Conservation (phyloP, 139 green algal genomes). For the Coelastrella sp. region DNA sequence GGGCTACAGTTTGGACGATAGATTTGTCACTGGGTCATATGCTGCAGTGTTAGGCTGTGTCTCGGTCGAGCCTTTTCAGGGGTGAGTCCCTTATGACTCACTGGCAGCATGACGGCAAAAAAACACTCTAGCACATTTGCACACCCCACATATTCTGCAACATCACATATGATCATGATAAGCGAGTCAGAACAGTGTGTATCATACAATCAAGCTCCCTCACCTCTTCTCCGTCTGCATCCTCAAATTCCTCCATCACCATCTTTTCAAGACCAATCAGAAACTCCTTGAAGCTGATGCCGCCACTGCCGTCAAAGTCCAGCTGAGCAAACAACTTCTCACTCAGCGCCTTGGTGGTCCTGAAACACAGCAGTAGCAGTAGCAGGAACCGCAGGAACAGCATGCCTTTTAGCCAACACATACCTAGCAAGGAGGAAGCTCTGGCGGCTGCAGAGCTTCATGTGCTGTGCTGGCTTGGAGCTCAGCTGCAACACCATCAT, state of each 20-base stretch:
- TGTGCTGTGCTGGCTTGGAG: too few species aligned
- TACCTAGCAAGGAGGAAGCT: too few species aligned
- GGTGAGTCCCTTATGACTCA: too few species aligned
- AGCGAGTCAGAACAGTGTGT: not conserved
- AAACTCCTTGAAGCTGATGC: conserved; percentile 54
- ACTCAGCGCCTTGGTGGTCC: conserved; percentile 27
- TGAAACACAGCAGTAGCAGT: conserved; percentile 8
- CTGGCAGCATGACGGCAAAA: too few species aligned
- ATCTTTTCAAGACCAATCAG: conserved; percentile 49
- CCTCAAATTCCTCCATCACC: conserved; percentile 48
- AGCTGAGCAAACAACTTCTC: conserved; percentile 50
- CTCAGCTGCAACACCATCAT: not conserved
- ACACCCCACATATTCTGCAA: too few species aligned
- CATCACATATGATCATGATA: not conserved
- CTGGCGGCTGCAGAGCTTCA: too few species aligned
- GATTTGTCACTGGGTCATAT: too few species aligned
- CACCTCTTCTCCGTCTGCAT: conserved; percentile 29
- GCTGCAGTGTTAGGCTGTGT: too few species aligned
- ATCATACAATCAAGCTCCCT: not conserved
- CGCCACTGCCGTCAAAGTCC: conserved; percentile 49
- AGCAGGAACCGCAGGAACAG: not conserved
- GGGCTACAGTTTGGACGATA: too few species aligned
- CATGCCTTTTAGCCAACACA: not conserved
- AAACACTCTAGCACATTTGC: too few species aligned
- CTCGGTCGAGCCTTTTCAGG: too few species aligned